Evolutionary conservation across 345 rosid species (phyloP).

Genomic region (Trapa bicornis): DNA sequence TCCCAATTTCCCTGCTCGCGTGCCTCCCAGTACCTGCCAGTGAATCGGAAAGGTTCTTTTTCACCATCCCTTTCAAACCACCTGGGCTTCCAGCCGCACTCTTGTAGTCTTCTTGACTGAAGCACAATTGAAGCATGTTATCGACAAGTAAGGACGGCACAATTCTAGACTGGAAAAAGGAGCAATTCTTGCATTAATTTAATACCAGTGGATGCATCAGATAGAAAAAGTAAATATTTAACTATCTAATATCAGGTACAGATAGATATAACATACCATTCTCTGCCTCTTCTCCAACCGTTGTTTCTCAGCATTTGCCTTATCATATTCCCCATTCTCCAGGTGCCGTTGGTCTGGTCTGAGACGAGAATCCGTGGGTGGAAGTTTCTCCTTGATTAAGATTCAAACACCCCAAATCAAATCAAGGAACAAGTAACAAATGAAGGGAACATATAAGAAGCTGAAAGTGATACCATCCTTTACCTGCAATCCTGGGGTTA

Average conservation of each 20-base stretch:
- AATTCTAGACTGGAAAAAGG: background rate
- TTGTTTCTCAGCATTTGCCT: slow-evolving; percentile 85
- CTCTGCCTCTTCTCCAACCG: slow-evolving; percentile 88
- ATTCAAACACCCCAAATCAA: slow-evolving; percentile 54
- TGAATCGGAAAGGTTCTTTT: slow-evolving; percentile 43
- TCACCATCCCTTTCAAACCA: slow-evolving; percentile 64
- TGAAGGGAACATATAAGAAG: slow-evolving; percentile 19
- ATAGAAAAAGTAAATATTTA: background rate
- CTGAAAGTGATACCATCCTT: slow-evolving; percentile 4
- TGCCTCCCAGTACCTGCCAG: slow-evolving; percentile 90
- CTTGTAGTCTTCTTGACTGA: slow-evolving; percentile 82
- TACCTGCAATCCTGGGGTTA: slow-evolving; percentile 87
- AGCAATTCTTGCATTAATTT: background rate
- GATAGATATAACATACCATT: slow-evolving; percentile 37
- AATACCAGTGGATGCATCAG: background rate
- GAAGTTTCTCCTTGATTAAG: slow-evolving; percentile 82
- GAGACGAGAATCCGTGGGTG: slow-evolving; percentile 93
- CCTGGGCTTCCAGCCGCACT: slow-evolving; percentile 81
- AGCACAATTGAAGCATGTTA: background rate
- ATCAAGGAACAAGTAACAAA: slow-evolving; percentile 28
- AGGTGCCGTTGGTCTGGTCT: slow-evolving; percentile 94
- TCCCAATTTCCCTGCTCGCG: slow-evolving; percentile 55
- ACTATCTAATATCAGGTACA: background rate
- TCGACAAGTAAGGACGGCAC: background rate
- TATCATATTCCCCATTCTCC: slow-evolving; percentile 96